Percentiles rank a stretch among this genome's conserved stretches.
phyloP scores from a whole-genome alignment of 2,329 filamentous ascomycete species.

The Sarocladium brachiariae region DNA sequence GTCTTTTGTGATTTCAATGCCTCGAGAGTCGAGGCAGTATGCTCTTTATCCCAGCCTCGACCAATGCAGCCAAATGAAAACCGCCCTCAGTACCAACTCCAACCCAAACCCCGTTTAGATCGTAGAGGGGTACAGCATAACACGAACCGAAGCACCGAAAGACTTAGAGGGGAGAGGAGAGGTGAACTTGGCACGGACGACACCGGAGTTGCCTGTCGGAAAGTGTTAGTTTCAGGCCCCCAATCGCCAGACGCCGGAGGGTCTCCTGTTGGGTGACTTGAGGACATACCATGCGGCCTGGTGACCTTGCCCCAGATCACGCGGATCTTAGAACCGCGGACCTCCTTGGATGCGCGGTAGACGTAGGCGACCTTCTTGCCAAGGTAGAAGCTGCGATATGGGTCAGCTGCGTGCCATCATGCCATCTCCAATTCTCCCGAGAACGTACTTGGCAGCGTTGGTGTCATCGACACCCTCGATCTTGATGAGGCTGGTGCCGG shows the following conservation, averaged over 20 bases:
- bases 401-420: neutral
- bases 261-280: slow-evolving; percentile 39
- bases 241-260: slow-evolving; percentile 58
- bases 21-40: slow-evolving; percentile 44
- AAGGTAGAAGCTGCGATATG: slow-evolving; percentile 69
- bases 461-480: slow-evolving; percentile 96
- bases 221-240: slow-evolving; percentile 26
- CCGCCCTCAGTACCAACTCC: slow-evolving; percentile 58
- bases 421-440: neutral
- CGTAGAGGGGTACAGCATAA: slow-evolving; percentile 97
- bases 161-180: slow-evolving; percentile 93
- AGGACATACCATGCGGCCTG: slow-evolving; percentile 74
- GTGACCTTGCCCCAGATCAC: slow-evolving; percentile 99
- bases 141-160: slow-evolving; percentile 91
- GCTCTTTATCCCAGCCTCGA: slow-evolving; percentile 50
- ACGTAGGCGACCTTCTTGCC: slow-evolving; percentile 99
- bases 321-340: slow-evolving; percentile 96
- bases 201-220: slow-evolving; percentile 80
- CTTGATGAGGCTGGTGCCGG: slow-evolving; percentile 91
- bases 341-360: slow-evolving; percentile 91
- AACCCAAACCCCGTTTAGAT: slow-evolving; percentile 61
- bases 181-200: slow-evolving; percentile 96
- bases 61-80: slow-evolving; percentile 55
- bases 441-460: slow-evolving; percentile 73
- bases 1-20: slow-evolving; percentile 44